Evolutionary conservation across 192 early-diverging fungal genomes (phyloP), one percentile per base, ranked within the genome.

Genomic region (Funneliformis mosseae): DNA sequence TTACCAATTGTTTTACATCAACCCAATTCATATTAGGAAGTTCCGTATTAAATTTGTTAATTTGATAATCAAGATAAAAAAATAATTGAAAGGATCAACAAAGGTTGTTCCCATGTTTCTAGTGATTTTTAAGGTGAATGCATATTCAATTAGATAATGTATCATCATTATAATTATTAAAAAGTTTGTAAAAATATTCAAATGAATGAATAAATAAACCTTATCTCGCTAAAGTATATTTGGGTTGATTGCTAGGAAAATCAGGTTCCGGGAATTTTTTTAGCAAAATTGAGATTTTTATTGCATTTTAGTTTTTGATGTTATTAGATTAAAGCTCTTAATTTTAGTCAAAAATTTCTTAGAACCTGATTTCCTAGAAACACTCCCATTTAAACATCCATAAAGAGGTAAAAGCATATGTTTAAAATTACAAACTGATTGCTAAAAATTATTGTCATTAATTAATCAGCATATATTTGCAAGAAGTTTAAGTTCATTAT

Each of bases 1-100:
- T 66, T 4, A 78, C 42, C 63, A n/a, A 78, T 78, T 78, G 61
- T 6, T 43, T 63, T 27, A 78, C 23, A 61, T 33, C 39, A 27
- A 38, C 16, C n/a, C 21, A 78, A 55, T 45, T 39, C 21, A 68
- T 21, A 27, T 66, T 66, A 48, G 45, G 14, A 39, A 48, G 39
- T 28, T 33, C 66, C 3, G 33, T 23, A 61, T 39, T 33, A 78
- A 78, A 66, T 16, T 63, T 41, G 21, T 23, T n/a, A 43, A 66
- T 18, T 73, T 5, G 18, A 45, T 78, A 42, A 27, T 78, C 5
- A 46, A 23, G 63, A 50, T 66, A n/a, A 11, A 33, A 78, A 27
- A 33, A 78, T 23, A 78, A 43, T 50, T 27, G n/a, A 74, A 23
- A 74, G n/a, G 11, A 74, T 18, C 2, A 74, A 6, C 11, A 74